phyloP scores from a whole-genome alignment of 1,139 yeast species.

The Nakaseomyces bracarensis region DNA sequence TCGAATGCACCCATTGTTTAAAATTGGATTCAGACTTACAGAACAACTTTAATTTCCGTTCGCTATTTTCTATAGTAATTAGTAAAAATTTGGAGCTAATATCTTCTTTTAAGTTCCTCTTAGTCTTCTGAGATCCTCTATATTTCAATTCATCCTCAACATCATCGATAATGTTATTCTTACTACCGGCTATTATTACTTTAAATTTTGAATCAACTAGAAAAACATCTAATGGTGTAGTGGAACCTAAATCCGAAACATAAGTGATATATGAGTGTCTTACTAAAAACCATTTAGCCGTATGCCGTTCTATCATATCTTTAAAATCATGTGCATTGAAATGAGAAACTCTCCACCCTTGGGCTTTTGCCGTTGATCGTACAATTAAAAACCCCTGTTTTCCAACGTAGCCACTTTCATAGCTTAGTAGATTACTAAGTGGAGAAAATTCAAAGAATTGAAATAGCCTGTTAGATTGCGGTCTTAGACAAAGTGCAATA shows the following conservation, averaged over 20 bases:
- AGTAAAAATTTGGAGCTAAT: constrained; percentile 35
- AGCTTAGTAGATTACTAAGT: constrained; percentile 70
- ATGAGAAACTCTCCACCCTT: constrained; percentile 96
- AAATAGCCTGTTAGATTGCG: constrained; percentile 74
- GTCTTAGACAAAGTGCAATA: constrained; percentile 52
- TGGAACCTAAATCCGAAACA: constrained; percentile 77
- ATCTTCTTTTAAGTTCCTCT: constrained; percentile 29
- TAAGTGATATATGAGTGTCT: constrained; percentile 78
- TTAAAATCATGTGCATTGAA: constrained; percentile 69
- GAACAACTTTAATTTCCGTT: constrained; percentile 65
- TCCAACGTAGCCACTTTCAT: constrained; percentile 75
- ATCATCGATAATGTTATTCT: constrained; percentile 22
- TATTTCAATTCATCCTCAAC: constrained; percentile 26
- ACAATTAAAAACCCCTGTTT: constrained; percentile 82
- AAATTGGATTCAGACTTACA: constrained; percentile 68
- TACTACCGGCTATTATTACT: constrained; percentile 43
- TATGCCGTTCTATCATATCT: constrained; percentile 82
- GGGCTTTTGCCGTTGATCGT: constrained; percentile 74
- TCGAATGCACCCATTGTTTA: constrained; percentile 67
- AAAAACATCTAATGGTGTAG: constrained; percentile 86
- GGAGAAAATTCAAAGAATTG: constrained; percentile 88
- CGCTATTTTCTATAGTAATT: constrained; percentile 69
- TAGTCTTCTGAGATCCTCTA: constrained; percentile 26
- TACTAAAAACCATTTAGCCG: constrained; percentile 85
- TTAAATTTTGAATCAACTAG: constrained; percentile 66